Base-by-base conservation (phyloP, 108 stramenopile species). In the Tribonema minus region DNA sequence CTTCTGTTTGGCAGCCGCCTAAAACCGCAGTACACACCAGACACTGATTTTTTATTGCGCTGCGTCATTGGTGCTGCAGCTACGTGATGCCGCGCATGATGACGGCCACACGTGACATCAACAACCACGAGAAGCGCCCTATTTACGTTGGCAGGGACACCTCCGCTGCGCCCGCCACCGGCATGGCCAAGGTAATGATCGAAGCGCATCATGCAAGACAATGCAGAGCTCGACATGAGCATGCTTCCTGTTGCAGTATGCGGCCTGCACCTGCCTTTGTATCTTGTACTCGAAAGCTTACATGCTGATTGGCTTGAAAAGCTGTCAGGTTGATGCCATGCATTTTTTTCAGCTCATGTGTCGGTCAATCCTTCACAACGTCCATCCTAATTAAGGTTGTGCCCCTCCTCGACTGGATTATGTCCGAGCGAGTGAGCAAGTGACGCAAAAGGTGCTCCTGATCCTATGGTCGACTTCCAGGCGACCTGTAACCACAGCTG, bases 141-240 rank as follows among this genome's bases (percentile, higher is more conserved):
- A 86, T 91, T 31, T 99, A 98, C 74, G 95, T 96, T 37, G 98
- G 98, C 23, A 91, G 98, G 29, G 46, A 82, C 30, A 92, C 97
- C 25, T 89, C 91, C 80, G 95, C 98, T 2, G 93, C 96, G 32
- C 94, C 96, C 33, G 98, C 98, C 34, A 95, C 95, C 31, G 96
- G 98, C 9, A 92, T 94, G 89, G 84, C 87, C 30, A 89, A 87
- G 67, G 91, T 94, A 35, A 73, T 61, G 20, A 0, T 3, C 4
- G 1, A 38, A 0, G 25, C 25, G 0, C 28, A 1, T 61, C 3
- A 30, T 2, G 29, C 2, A 1, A 26, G 35, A 3, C 37, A 3
- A 59, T 3, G n/a, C 0, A 25, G 2, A 33, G 2, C 4, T 12
- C 2, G 31, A 12, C 0, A 34, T 37, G 32, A 2, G 3, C 34